Conservation (phyloP, 179 eudicot species). For the Gypsophila paniculata region DNA sequence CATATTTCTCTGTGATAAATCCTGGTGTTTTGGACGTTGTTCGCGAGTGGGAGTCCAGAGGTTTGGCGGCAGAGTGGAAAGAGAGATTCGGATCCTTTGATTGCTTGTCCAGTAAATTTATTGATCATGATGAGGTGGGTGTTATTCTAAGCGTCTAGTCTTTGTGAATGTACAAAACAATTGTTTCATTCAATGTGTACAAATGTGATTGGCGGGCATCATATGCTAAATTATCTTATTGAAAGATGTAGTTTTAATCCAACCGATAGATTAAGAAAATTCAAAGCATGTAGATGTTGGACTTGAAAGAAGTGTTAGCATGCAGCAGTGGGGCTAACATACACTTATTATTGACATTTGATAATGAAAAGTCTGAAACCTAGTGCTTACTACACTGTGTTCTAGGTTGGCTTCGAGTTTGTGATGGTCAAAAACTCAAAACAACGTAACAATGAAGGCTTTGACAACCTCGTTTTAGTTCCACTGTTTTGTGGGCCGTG, state of each 20-base stretch:
- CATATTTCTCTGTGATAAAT: slow-evolving; percentile 61
- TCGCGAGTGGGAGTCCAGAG: slow-evolving; percentile 73
- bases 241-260: neutral
- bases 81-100: slow-evolving; percentile 73
- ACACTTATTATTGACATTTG: neutral
- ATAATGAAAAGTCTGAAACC: neutral
- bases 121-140: slow-evolving; percentile 53
- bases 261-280: neutral
- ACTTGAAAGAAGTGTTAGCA: neutral
- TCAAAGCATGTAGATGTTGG: neutral
- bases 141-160: neutral
- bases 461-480: neutral
- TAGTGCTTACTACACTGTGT: neutral
- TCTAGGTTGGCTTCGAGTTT: neutral
- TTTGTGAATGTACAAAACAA: neutral
- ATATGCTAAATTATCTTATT: too few species aligned
- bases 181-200: neutral
- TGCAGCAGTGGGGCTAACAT: neutral
- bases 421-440: neutral
- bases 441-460: neutral
- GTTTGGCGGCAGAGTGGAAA: slow-evolving; percentile 83
- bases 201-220: slow-evolving; percentile 1
- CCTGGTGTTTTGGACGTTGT: slow-evolving; percentile 48
- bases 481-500: neutral
- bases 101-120: slow-evolving; percentile 46